Base-by-base conservation (phyloP, 148 eudicot species). In the Vaccinium vitisidaea region DNA sequence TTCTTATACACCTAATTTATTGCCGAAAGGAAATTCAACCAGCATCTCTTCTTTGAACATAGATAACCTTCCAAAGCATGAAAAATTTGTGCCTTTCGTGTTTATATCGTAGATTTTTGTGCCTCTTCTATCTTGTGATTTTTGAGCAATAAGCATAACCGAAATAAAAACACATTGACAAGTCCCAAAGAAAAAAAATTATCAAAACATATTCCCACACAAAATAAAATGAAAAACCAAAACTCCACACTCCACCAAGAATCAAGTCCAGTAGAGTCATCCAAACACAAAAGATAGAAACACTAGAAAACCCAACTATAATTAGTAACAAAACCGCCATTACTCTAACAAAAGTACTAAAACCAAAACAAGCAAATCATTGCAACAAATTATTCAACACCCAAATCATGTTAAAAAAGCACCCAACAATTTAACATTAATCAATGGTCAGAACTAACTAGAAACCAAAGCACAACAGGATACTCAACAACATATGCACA, bases 221-320 rank as follows among this genome's bases (percentile, higher is more conserved):
- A 21, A 10, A n/a, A 23, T 1, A 32, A 25, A 25, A 25, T 16
- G 27, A 25, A 16, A 55, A 78, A 55, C 36, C 15, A 56, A 55
- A 56, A 32, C 16, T 8, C 21, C 18, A 6, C 10, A 78, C 19
- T 15, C 46, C 82, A 32, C 65, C 49, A 56, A 54, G 67, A 46
- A 65, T 81, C 75, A 63, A 63, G 56, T 63, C 21, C 13, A 25
- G 56, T 58, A 39, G 25, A 58, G 23, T 80, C 56, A 82, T 50
- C 75, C 74, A 81, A 67, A 46, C 75, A 81, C 30, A 67, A 67
- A 5, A 82, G 32, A 82, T n/a, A 18, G 12, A 61, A 12, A 63
- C 30, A 8, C 70, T 15, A 77, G 50, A 58, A 58, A 19, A 59
- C 27, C 15, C n/a, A 82, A 48, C 52, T 48, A 65, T 27, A 23